Base-by-base conservation (phyloP, 805 yeast genomes). In the Lachancea waltii region DNA sequence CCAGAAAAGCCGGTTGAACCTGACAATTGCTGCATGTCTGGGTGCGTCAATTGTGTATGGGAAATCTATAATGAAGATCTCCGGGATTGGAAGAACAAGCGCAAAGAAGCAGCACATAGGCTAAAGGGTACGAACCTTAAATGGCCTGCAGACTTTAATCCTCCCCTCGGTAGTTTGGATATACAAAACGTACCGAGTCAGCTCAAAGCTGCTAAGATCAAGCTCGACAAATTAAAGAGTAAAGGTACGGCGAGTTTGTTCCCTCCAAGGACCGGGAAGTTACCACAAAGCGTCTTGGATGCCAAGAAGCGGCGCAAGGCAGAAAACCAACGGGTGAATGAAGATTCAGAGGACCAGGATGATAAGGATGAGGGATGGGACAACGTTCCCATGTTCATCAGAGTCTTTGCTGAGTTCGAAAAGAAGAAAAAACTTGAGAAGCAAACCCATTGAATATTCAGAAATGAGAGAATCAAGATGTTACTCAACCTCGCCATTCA, bases 11-110 rank as follows among this genome's bases (percentile, higher is more conserved):
- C 98, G 0, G 67, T 64, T 4, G 95, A 85, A 49, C 97, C 97
- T 1, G 95, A 89, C 50, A 87, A 90, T 59, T 90, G 98, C 60
- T 90, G 98, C 61, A 87, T 87, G 95, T 80, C 92, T 41, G 98
- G 98, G 1, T 90, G 98, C 60, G 79, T 85, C 21, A 87, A 90
- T 61, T 90, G 98, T 60, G 97, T 90, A 2, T 92, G 97, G 97
- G 96, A 89, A 51, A 64, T 85, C 38, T 90, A 77, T 57, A 80
- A 82, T 47, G 97, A 90, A 37, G 97, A 92, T 56, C 53, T 89
- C 35, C 79, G 77, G 45, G 85, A 85, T 23, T 92, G 96, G 95
- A 76, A 78, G 51, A 55, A 45, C 1, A 62, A 68, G 51, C 66
- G 95, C 14, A 62, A 61, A 26, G 57, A 68, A 40, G 96, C 95